Evolutionary conservation across 345 rosid genomes (phyloP).

Genomic region (Diplotaxis tenuifolia): DNA sequence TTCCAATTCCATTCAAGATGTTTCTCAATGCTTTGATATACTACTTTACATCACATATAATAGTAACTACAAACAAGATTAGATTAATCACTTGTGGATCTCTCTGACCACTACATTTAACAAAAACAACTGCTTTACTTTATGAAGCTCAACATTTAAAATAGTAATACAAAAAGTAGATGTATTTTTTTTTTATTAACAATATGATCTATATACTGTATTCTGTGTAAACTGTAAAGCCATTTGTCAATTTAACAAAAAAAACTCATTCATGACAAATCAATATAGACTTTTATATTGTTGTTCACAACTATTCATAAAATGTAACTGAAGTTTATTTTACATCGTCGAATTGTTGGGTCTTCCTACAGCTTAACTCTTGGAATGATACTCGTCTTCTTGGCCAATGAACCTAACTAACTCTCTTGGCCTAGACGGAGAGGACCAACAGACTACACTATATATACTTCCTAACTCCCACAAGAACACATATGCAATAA

Average conservation of each 20-base stretch:
- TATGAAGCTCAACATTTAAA: neutral
- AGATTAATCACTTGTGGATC: neutral
- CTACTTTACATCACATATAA: neutral
- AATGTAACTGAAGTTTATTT: neutral
- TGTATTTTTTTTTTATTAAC: neutral
- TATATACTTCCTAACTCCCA: too few species aligned
- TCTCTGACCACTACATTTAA: neutral
- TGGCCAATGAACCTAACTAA: too few species aligned
- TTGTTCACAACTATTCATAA: neutral
- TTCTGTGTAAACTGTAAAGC: neutral
- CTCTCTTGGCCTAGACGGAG: too few species aligned
- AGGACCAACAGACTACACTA: too few species aligned
- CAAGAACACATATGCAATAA: too few species aligned
- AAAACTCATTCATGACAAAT: neutral
- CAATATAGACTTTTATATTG: neutral
- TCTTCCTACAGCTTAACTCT: too few species aligned
- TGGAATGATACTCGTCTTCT: too few species aligned
- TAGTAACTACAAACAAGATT: neutral
- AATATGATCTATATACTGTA: neutral
- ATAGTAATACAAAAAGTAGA: neutral
- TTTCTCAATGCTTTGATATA: neutral
- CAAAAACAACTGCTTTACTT: neutral
- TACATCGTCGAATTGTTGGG: too few species aligned
- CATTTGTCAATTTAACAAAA: neutral
- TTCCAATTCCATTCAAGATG: neutral